Percentiles rank a stretch among this genome's conserved stretches.
These are phyloP conservation scores for Exophiala phaeomuriformis DNA, from an alignment of 2,329 filamentous ascomycete genomes.

Conservation along the genomic window DNA sequence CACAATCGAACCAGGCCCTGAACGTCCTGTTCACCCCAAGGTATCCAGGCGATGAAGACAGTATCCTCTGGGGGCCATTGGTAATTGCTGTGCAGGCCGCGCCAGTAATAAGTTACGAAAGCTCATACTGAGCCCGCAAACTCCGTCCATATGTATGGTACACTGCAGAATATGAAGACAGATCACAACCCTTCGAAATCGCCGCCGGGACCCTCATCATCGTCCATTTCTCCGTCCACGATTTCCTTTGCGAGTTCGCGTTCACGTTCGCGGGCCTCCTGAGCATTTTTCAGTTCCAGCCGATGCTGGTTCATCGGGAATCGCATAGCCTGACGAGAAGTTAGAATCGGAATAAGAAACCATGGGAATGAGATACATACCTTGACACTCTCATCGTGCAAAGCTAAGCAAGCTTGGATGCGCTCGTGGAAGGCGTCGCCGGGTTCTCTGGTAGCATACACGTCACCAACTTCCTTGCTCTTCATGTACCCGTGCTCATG, in stretches of 20 bases:
- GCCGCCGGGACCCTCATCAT: slow-evolving; percentile 79
- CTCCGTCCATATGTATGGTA: neutral
- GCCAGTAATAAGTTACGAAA: neutral
- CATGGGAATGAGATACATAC: slow-evolving; percentile 41
- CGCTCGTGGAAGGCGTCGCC: slow-evolving; percentile 97
- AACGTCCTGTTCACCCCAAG: slow-evolving; percentile 4
- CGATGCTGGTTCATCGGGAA: slow-evolving; percentile 99
- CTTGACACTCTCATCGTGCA: slow-evolving; percentile 98
- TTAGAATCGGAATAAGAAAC: slow-evolving; percentile 27
- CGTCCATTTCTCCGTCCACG: slow-evolving; percentile 92
- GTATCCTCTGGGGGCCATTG: too few relatives aligned
- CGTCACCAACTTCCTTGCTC: slow-evolving; percentile 91
- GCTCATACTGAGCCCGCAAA: neutral
- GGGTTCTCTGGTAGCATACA: slow-evolving; percentile 91
- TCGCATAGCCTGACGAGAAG: slow-evolving; percentile 68
- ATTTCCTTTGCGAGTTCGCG: slow-evolving; percentile 98
- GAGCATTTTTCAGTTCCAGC: slow-evolving; percentile 92
- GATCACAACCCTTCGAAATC: slow-evolving; percentile 89
- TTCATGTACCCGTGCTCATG: slow-evolving; percentile 97
- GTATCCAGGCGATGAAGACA: neutral
- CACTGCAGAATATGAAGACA: slow-evolving; percentile 2
- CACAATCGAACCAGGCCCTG: neutral
- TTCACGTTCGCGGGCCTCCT: slow-evolving; percentile 94
- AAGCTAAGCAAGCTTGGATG: slow-evolving; percentile 79
- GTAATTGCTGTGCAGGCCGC: neutral